phyloP scores from a whole-genome alignment of 2,329 filamentous ascomycete genomes.

The Cordyceps tenuipes region DNA sequence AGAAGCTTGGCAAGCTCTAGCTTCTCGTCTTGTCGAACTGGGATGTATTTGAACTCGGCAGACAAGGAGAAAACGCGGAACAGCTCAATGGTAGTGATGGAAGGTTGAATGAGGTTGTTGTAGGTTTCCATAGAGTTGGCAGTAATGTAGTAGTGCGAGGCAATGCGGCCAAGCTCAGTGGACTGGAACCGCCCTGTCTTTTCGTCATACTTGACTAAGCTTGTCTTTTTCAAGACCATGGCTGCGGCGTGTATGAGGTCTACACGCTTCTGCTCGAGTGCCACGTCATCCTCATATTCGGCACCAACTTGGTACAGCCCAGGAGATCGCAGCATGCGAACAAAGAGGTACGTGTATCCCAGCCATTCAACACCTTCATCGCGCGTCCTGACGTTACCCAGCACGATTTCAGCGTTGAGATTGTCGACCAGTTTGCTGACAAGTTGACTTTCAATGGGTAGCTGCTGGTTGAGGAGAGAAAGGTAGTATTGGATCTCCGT shows the following conservation, averaged over 20 bases:
- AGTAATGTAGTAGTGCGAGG: conserved; percentile 97
- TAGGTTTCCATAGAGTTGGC: conserved; percentile 96
- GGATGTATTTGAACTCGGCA: conserved; percentile 98
- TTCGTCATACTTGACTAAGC: conserved; percentile 90
- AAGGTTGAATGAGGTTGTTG: conserved; percentile 88
- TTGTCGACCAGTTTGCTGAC: conserved; percentile 91
- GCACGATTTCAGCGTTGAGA: conserved; percentile 88
- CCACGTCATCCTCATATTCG: conserved; percentile 88
- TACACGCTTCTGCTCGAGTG: conserved; percentile 93
- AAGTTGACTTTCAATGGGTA: conserved; percentile 95
- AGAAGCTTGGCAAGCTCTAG: conserved; percentile 89
- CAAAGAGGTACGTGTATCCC: conserved; percentile 95
- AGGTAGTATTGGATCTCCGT: conserved; percentile 95
- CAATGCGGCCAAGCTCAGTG: conserved; percentile 89
- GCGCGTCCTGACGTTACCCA: conserved; percentile 83
- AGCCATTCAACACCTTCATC: conserved; percentile 99
- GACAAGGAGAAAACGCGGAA: conserved; percentile 95
- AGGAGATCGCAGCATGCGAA: conserved; percentile 93
- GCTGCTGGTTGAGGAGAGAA: conserved; percentile 89
- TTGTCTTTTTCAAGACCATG: conserved; percentile 75
- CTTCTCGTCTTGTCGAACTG: conserved; percentile 95
- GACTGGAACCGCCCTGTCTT: conserved; percentile 81
- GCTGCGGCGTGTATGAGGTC: conserved; percentile 94
- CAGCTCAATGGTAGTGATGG: conserved; percentile 86
- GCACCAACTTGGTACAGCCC: conserved; percentile 91